Evolutionary conservation across 495 filamentous ascomycete species (phyloP).

Genomic region (Penicillium pulvis): DNA sequence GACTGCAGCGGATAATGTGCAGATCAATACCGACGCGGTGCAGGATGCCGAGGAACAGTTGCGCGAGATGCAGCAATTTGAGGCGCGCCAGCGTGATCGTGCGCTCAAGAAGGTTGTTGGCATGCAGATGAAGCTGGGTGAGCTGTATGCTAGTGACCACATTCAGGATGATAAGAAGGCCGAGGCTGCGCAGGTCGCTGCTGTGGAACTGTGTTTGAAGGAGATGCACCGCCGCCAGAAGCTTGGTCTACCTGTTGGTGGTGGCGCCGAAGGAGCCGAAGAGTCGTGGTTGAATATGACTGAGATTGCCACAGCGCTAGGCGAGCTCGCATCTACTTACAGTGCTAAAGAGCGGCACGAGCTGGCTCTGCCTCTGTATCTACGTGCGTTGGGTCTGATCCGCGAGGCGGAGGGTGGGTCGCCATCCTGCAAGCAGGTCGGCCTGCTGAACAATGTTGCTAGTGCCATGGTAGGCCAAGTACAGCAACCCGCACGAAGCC

Average conservation of each 20-base stretch:
- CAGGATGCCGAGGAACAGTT: conserved; percentile 34
- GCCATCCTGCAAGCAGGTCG: conserved; percentile 69
- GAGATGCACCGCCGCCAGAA: conserved; percentile 68
- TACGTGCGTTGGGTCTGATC: conserved; percentile 73
- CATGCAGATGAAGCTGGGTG: conserved; percentile 77
- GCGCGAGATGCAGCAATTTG: conserved; percentile 39
- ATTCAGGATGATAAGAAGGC: conserved; percentile 59
- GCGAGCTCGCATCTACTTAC: conserved; percentile 72
- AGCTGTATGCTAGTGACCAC: conserved; percentile 63
- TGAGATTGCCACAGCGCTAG: conserved; percentile 71
- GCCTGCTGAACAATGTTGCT: conserved; percentile 52
- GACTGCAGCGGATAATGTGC: conserved; percentile 20
- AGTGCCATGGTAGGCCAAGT: conserved; percentile 37
- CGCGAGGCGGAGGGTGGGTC: conserved; percentile 40
- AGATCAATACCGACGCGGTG: conserved; percentile 28
- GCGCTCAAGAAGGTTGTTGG: conserved; percentile 71
- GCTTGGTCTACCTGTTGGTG: conserved; percentile 54
- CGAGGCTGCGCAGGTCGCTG: conserved; percentile 74
- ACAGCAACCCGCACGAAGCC: conserved; percentile 41
- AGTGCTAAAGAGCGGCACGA: conserved; percentile 66
- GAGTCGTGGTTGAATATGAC: conserved; percentile 74
- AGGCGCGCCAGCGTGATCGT: conserved; percentile 63
- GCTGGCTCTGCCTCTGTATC: conserved; percentile 82
- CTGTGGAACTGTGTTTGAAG: conserved; percentile 76
- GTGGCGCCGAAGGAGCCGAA: conserved; percentile 38